Evolutionary conservation across 1,139 yeast species (phyloP).

Genomic region (Kodamaea arcana): DNA sequence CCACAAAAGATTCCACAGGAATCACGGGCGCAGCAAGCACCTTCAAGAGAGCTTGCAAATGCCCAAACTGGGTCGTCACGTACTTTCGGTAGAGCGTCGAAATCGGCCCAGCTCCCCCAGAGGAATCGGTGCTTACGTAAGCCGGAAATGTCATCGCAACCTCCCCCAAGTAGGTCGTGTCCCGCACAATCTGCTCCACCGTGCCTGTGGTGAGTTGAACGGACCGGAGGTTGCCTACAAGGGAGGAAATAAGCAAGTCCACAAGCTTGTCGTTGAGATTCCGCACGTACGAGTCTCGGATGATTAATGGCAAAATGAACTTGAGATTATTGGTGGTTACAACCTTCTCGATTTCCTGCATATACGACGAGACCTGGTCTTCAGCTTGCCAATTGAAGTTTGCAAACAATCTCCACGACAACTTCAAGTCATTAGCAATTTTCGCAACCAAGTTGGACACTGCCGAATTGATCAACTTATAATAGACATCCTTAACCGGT

Average conservation of each 20-base stretch:
- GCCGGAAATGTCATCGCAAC: conserved; percentile 52
- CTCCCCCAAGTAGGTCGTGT: conserved; percentile 59
- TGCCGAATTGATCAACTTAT: conserved; percentile 55
- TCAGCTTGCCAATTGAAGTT: conserved; percentile 66
- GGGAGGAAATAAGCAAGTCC: conserved; percentile 58
- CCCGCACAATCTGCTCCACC: conserved; percentile 79
- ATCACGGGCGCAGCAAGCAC: conserved; percentile 58
- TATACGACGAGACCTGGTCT: conserved; percentile 66
- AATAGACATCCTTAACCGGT: conserved; percentile 50
- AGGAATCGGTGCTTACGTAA: conserved; percentile 29
- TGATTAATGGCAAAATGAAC: conserved; percentile 55
- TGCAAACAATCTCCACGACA: conserved; percentile 81
- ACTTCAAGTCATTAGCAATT: conserved; percentile 58
- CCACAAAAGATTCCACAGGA: conserved; percentile 62
- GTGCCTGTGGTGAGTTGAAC: conserved; percentile 65
- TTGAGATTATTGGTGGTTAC: conserved; percentile 41
- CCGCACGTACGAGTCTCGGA: conserved; percentile 67
- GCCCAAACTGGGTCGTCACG: conserved; percentile 46
- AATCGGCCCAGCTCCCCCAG: conserved; percentile 10
- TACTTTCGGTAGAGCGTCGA: conserved; percentile 44
- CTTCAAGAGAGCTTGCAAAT: conserved; percentile 62
- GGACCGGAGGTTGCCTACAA: conserved; percentile 52
- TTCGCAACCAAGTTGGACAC: conserved; percentile 55
- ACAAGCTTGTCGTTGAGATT: conserved; percentile 74
- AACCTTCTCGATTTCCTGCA: conserved; percentile 51